Percentiles rank a stretch among this genome's conserved stretches.
Evolutionary conservation across 768 basidiomycete genomes (phyloP).

Genomic region (Termitomyces sp.): DNA sequence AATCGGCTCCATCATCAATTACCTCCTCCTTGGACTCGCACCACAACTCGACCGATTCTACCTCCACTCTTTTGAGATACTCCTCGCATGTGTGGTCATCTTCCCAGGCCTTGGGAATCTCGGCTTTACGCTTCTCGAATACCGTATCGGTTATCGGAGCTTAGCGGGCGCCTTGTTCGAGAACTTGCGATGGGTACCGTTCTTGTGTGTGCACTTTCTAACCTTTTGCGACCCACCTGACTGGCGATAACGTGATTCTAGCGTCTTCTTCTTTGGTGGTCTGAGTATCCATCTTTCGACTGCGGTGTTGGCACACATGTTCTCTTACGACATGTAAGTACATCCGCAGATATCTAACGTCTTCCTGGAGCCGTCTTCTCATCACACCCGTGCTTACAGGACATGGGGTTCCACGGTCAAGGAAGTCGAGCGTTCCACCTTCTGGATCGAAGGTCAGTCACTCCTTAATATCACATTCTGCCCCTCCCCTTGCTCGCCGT

Average conservation of each 20-base stretch:
- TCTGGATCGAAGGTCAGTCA: slow-evolving; percentile 67
- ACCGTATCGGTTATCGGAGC: slow-evolving; percentile 62
- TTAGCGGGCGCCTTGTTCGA: slow-evolving; percentile 45
- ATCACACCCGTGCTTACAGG: slow-evolving; percentile 21
- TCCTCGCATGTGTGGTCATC: slow-evolving; percentile 72
- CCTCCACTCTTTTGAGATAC: slow-evolving; percentile 76
- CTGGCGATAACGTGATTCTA: slow-evolving; percentile 19
- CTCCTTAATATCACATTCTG: background rate
- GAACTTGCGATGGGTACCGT: slow-evolving; percentile 63
- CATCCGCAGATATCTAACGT: background rate
- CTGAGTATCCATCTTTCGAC: slow-evolving; percentile 68
- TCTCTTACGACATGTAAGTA: slow-evolving; percentile 56
- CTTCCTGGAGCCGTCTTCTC: background rate
- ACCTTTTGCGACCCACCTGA: background rate
- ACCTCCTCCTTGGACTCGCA: slow-evolving; percentile 66
- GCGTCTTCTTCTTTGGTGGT: slow-evolving; percentile 75
- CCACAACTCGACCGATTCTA: slow-evolving; percentile 70
- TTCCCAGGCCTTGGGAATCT: slow-evolving; percentile 75
- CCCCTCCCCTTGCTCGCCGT: background rate
- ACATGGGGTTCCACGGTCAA: slow-evolving; percentile 61
- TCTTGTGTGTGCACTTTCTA: slow-evolving; percentile 52
- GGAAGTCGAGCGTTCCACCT: slow-evolving; percentile 82
- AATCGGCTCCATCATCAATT: slow-evolving; percentile 65
- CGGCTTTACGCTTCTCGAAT: slow-evolving; percentile 70
- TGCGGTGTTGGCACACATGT: slow-evolving; percentile 62